These are phyloP conservation scores for Fusarium hostae DNA, from an alignment of 2,329 filamentous ascomycete genomes.

Conservation along the genomic window DNA sequence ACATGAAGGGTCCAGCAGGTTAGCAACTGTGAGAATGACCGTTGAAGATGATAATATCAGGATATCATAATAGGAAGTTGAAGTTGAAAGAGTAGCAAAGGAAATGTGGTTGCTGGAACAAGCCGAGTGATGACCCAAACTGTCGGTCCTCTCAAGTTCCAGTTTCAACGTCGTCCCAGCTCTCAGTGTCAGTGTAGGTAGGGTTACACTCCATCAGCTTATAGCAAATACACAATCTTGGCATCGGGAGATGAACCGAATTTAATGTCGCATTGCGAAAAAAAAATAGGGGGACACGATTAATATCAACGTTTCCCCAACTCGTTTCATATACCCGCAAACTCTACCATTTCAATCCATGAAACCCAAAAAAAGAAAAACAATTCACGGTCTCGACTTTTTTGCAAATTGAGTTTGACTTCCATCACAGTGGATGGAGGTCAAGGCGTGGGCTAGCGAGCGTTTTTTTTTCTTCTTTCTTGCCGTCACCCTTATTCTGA, in stretches of 20 bases:
- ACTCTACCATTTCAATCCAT: not conserved
- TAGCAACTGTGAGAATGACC: not conserved
- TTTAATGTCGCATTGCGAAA: conserved; percentile 22
- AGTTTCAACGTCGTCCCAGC: conserved; percentile 12
- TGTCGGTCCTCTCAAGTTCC: conserved; percentile 10
- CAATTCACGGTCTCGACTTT: conserved; percentile 11
- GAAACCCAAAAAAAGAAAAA: conserved; percentile 11
- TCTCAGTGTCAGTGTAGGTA: not conserved
- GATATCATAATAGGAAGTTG: not conserved
- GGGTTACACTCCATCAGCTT: conserved; percentile 11
- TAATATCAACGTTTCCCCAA: not conserved
- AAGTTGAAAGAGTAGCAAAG: not conserved
- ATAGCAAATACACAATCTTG: conserved; percentile 7
- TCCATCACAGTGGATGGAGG: not conserved
- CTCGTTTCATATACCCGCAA: conserved; percentile 19
- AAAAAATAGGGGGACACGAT: not conserved
- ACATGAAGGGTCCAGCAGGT: conserved; percentile 12
- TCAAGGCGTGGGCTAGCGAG: conserved; percentile 8
- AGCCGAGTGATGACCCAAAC: conserved; percentile 17
- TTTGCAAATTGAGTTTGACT: not conserved
- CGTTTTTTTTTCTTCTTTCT: conserved; percentile 4
- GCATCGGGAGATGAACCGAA: conserved; percentile 6
- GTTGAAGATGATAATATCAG: not conserved
- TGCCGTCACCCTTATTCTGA: conserved; percentile 8
- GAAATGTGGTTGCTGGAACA: conserved; percentile 3